Base-by-base conservation (phyloP, 768 basidiomycete genomes). In the Psilocybe subaeruginosa region DNA sequence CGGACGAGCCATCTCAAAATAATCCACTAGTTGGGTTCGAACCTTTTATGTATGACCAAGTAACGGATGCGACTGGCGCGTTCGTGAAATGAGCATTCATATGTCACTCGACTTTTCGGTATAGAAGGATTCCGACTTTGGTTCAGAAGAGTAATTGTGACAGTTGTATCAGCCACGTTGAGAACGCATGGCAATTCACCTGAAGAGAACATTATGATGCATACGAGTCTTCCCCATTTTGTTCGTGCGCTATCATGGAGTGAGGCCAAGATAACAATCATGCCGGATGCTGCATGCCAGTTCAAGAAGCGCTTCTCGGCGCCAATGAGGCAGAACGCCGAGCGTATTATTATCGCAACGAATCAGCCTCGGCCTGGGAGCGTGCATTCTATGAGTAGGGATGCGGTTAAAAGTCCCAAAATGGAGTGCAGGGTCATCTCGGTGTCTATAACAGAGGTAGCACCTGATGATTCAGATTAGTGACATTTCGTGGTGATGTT, bases 321-420 rank as follows among this genome's bases (percentile, higher is more conserved):
- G 63, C 59, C 59, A 64, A 64, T 50, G 43, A 58, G 56, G 59
- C 53, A 47, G 56, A 43, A 23, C 14, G 56, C 61, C 53, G 63
- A 57, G 17, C 49, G 27, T 52, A 55, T 50, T 55, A 29, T 37
- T 51, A 59, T 59, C 48, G 41, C 29, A 3, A 39, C 14, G 12
- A 33, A 64, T 58, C 59, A 50, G n/a, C 14, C 58, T 55, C 56
- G 55, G 55, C 54, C 47, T 51, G 19, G 58, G 39, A 45, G 33
- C 33, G 33, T 35, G 3, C 33, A 11, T 35, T 35, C 33, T 35
- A 35, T 23, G 23, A 23, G 23, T 23, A 23, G 11, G 33, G 33
- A 11, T 35, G 33, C 11, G 33, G 33, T 35, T 4, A 35, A 7
- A 35, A 35, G 11, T 35, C 33, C 33, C 7, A 35, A 11, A 35